Percentiles rank a stretch among this genome's conserved stretches.
These are phyloP conservation scores for Ambrosiella beaveri DNA, from an alignment of 2,329 filamentous ascomycete species.

Conservation along the genomic window DNA sequence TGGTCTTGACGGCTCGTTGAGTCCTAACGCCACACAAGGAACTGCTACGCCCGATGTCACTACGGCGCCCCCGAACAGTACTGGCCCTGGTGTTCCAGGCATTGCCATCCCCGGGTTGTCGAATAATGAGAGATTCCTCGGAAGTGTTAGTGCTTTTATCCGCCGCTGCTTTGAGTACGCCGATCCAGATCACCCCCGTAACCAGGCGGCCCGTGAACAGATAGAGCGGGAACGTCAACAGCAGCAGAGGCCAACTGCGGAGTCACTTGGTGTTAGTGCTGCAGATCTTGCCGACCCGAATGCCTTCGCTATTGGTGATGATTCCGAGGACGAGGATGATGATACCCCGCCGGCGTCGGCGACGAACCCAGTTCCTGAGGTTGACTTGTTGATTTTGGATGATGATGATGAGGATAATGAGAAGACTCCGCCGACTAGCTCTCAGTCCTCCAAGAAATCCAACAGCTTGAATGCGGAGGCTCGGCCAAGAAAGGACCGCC, in stretches of 20 bases:
- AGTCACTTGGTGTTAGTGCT: conserved; percentile 2
- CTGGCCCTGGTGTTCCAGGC: conserved; percentile 16
- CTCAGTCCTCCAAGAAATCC: conserved; percentile 13
- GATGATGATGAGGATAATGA: conserved; percentile 22
- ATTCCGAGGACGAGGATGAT: conserved; percentile 37
- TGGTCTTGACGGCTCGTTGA: conserved; percentile 60
- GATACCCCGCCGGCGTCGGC: conserved; percentile 20
- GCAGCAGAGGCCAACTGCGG: conserved; percentile 5
- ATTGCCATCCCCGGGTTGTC: conserved; percentile 34
- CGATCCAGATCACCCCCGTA: conserved; percentile 66
- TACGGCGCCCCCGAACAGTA: background rate
- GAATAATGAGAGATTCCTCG: conserved; percentile 74
- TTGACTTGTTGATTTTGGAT: conserved; percentile 38
- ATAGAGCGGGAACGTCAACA: background rate
- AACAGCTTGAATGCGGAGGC: conserved; percentile 16
- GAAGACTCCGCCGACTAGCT: conserved; percentile 20
- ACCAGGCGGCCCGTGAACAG: conserved; percentile 26
- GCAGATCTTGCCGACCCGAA: conserved; percentile 20
- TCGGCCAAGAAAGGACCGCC: conserved; percentile 27
- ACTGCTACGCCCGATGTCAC: conserved; percentile 19
- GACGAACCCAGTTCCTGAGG: conserved; percentile 23
- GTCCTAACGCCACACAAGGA: conserved; percentile 33
- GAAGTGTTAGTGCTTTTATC: conserved; percentile 90
- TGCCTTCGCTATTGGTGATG: conserved; percentile 62
- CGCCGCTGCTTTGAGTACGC: conserved; percentile 95